These are phyloP conservation scores for Apiospora hydei DNA, from an alignment of 2,329 filamentous ascomycete genomes.

Conservation along the genomic window DNA sequence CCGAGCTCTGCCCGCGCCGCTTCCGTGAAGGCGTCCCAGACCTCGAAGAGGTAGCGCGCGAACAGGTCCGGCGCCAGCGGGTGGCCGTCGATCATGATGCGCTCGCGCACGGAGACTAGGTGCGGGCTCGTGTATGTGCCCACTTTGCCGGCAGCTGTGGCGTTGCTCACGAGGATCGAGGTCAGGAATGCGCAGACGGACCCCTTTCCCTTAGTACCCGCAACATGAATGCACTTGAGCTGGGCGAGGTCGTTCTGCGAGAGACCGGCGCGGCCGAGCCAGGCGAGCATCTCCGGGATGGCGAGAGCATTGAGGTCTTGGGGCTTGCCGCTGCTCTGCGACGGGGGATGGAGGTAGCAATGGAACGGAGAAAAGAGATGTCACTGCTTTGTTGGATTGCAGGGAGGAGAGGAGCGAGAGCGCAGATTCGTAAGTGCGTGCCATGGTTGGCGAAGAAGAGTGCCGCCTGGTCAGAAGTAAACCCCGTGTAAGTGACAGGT, in stretches of 20 bases:
- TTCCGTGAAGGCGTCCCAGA: slow-evolving; percentile 70
- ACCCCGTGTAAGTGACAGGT: slow-evolving; percentile 4
- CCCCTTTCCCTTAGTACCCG: slow-evolving; percentile 94
- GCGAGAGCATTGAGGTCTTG: slow-evolving; percentile 72
- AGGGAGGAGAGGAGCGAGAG: slow-evolving; percentile 77
- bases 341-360: slow-evolving; percentile 43
- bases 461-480: background rate
- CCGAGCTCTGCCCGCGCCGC: slow-evolving; percentile 22
- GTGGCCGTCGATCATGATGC: slow-evolving; percentile 79
- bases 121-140: slow-evolving; percentile 90
- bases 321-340: slow-evolving; percentile 36
- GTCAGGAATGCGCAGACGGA: slow-evolving; percentile 86
- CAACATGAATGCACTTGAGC: slow-evolving; percentile 75
- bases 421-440: slow-evolving; percentile 67
- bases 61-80: slow-evolving; percentile 75
- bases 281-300: slow-evolving; percentile 82
- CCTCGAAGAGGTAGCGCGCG: slow-evolving; percentile 79
- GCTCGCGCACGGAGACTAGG: slow-evolving; percentile 81
- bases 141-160: slow-evolving; percentile 50
- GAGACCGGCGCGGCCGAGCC: slow-evolving; percentile 79
- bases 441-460: slow-evolving; percentile 14
- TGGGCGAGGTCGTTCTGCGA: slow-evolving; percentile 53
- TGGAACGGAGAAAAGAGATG: slow-evolving; percentile 52
- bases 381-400: slow-evolving; percentile 78
- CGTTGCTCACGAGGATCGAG: slow-evolving; percentile 68